Conservation (phyloP, 2,329 filamentous ascomycete species). For the Pyrenochaeta sp. region DNA sequence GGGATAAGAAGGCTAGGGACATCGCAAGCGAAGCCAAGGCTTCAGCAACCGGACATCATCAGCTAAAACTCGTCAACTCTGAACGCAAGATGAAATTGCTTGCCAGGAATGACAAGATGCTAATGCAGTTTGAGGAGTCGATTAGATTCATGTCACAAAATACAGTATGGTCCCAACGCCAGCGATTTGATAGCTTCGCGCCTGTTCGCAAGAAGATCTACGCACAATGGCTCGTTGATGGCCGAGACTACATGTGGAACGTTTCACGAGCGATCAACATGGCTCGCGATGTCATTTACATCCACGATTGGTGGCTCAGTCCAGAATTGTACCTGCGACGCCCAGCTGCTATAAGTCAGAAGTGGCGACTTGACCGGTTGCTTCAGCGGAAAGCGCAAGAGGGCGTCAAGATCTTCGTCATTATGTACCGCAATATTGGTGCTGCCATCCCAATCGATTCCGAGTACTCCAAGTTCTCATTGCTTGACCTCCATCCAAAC, state of each 20-base stretch:
- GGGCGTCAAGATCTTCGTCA: conserved; percentile 97
- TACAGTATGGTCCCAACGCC: conserved; percentile 82
- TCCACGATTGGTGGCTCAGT: conserved; percentile 99
- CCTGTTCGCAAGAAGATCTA: conserved; percentile 87
- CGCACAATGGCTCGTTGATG: conserved; percentile 96
- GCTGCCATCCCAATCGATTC: conserved; percentile 97
- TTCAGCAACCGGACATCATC: conserved; percentile 77
- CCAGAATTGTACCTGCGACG: conserved; percentile 95
- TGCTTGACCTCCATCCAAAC: conserved; percentile 94
- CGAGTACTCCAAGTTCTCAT: conserved; percentile 95
- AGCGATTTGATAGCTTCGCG: conserved; percentile 93
- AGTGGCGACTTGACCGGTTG: conserved; percentile 93
- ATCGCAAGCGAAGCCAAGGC: conserved; percentile 72
- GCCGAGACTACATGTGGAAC: conserved; percentile 99
- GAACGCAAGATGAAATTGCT: conserved; percentile 92
- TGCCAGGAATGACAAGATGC: conserved; percentile 86
- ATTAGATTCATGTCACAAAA: conserved; percentile 84
- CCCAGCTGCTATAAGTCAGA: conserved; percentile 94
- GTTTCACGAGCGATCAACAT: conserved; percentile 96
- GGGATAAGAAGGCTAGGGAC: conserved; percentile 66
- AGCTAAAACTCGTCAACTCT: conserved; percentile 85
- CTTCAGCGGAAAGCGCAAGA: conserved; percentile 93
- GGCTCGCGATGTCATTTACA: conserved; percentile 97
- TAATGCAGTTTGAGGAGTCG: conserved; percentile 93
- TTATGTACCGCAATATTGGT: conserved; percentile 97